Evolutionary conservation across 768 basidiomycete genomes (phyloP).

Genomic region (Sutorius australiensis): DNA sequence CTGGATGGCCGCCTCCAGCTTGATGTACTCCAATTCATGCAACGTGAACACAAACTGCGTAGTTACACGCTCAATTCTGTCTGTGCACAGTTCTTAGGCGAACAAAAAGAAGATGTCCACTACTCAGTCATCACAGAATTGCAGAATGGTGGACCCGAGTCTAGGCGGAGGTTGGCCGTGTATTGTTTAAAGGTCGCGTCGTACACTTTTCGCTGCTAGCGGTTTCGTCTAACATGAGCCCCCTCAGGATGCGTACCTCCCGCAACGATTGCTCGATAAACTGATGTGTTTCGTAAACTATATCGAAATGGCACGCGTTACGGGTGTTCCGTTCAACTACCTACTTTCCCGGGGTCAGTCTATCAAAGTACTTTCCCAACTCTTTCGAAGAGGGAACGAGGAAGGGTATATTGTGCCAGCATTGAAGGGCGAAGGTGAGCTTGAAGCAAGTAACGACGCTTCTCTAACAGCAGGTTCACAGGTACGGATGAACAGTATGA

Average conservation of each 20-base stretch:
- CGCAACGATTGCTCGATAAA: constrained; percentile 93
- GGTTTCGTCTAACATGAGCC: background rate
- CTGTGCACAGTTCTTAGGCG: constrained; percentile 94
- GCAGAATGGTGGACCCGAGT: constrained; percentile 95
- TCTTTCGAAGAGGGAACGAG: constrained; percentile 88
- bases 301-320: constrained; percentile 98
- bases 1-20: constrained; percentile 93
- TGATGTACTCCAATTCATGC: constrained; percentile 97
- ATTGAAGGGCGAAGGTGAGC: constrained; percentile 75
- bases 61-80: constrained; percentile 98
- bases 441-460: background rate
- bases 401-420: constrained; percentile 89
- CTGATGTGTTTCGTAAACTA: constrained; percentile 99
- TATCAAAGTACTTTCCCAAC: constrained; percentile 96
- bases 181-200: constrained; percentile 88
- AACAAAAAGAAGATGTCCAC: constrained; percentile 99
- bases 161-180: constrained; percentile 86
- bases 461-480: constrained; percentile 26
- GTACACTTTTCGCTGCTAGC: background rate
- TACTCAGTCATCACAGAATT: constrained; percentile 97
- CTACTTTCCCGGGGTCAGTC: constrained; percentile 93
- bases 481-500: constrained; percentile 96
- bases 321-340: constrained; percentile 98
- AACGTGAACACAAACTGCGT: constrained; percentile 94
- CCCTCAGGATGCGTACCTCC: constrained; percentile 91